phyloP scores from a whole-genome alignment of 805 yeast species.

The Sugiyamaella smithiae region DNA sequence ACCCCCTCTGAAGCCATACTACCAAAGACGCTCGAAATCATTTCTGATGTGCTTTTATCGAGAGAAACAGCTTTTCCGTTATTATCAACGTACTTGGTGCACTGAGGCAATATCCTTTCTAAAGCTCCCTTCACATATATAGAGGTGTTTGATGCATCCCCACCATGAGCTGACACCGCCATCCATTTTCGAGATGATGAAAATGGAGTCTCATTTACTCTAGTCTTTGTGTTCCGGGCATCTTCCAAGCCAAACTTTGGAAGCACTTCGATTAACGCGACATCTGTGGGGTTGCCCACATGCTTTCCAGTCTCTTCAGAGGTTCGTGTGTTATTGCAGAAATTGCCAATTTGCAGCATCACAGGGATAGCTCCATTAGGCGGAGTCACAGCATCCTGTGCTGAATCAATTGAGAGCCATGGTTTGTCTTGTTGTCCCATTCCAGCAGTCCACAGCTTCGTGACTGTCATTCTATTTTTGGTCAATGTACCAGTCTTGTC shows the following conservation, averaged over 20 bases:
- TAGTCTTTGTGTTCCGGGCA: slow-evolving; percentile 52
- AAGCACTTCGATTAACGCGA: slow-evolving; percentile 78
- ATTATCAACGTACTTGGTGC: slow-evolving; percentile 56
- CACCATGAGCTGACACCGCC: slow-evolving; percentile 73
- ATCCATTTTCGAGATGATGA: slow-evolving; percentile 80
- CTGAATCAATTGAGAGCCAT: slow-evolving; percentile 17
- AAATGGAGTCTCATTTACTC: slow-evolving; percentile 77
- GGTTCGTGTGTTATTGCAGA: slow-evolving; percentile 37
- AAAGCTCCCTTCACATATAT: slow-evolving; percentile 83
- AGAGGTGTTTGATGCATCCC: slow-evolving; percentile 54
- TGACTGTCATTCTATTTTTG: slow-evolving; percentile 86
- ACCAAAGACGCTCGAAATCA: slow-evolving; percentile 55
- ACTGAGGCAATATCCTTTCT: slow-evolving; percentile 64
- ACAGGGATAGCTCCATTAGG: slow-evolving; percentile 20
- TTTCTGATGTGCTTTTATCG: slow-evolving; percentile 43
- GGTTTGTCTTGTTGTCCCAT: slow-evolving; percentile 24
- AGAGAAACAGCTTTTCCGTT: slow-evolving; percentile 61
- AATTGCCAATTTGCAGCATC: slow-evolving; percentile 30
- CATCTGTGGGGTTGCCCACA: slow-evolving; percentile 93
- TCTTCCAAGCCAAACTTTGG: slow-evolving; percentile 71
- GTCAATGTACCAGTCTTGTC: slow-evolving; percentile 92
- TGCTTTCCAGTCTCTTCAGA: slow-evolving; percentile 58
- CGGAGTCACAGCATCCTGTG: slow-evolving; percentile 8
- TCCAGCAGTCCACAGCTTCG: slow-evolving; percentile 76
- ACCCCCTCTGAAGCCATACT: slow-evolving; percentile 77